These are phyloP conservation scores for Yueomyces sp. DNA, from an alignment of 805 yeast genomes.

Conservation along the genomic window DNA sequence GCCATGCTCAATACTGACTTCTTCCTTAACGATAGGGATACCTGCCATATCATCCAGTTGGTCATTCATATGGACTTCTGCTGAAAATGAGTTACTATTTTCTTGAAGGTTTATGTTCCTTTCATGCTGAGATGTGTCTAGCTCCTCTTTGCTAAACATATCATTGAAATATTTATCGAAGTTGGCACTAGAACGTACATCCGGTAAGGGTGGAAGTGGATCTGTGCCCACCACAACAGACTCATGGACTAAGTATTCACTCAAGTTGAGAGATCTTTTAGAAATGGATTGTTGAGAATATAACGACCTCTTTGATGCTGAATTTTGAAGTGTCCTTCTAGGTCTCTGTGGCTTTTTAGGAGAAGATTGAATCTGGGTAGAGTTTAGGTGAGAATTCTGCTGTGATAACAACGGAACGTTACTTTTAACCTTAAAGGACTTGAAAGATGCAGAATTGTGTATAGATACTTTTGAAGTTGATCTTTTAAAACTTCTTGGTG, in stretches of 20 bases:
- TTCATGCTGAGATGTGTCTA: conserved; percentile 15
- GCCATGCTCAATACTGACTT: not conserved
- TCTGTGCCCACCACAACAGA: not conserved
- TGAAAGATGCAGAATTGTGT: not conserved
- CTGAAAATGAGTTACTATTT: not conserved
- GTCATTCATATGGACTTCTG: not conserved
- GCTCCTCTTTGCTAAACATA: conserved; percentile 17
- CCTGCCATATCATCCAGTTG: not conserved
- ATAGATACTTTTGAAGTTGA: conserved; percentile 10
- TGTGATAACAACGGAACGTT: not conserved
- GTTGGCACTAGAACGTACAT: conserved; percentile 13
- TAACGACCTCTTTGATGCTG: conserved; percentile 21
- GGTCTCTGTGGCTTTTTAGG: not conserved
- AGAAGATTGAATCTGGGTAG: not conserved
- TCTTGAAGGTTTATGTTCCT: conserved; percentile 2
- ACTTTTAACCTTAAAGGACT: conserved; percentile 2
- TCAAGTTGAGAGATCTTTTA: conserved; percentile 22
- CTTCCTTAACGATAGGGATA: not conserved
- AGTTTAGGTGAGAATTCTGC: not conserved
- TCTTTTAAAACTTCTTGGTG: conserved; percentile 17
- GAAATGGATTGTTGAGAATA: conserved; percentile 24
- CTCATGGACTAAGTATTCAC: conserved; percentile 14
- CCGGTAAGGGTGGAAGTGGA: conserved; percentile 10
- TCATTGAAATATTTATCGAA: conserved; percentile 22
- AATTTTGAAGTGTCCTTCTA: conserved; percentile 15